phyloP scores from a whole-genome alignment of 805 yeast species.

The Cephaloascus albidus region DNA sequence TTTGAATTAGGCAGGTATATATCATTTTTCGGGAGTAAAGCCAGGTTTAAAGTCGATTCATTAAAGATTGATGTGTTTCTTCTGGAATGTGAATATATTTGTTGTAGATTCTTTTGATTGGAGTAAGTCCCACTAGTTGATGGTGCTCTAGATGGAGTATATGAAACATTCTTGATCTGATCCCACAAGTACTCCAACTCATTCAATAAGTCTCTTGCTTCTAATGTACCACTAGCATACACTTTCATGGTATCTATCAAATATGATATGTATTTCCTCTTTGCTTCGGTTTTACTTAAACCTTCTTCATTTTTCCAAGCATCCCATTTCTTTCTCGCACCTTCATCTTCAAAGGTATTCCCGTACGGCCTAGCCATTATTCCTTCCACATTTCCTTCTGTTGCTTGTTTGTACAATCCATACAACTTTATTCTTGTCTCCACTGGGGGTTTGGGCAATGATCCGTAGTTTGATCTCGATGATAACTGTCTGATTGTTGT shows the following conservation, averaged over 20 bases:
- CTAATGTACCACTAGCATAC: constrained; percentile 59
- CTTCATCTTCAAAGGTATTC: constrained; percentile 48
- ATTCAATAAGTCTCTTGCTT: constrained; percentile 52
- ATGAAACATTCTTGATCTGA: constrained; percentile 45
- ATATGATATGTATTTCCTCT: constrained; percentile 56
- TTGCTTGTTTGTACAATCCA: constrained; percentile 83
- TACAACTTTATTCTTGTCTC: constrained; percentile 59
- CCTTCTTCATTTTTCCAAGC: constrained; percentile 81
- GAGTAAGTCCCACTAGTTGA: constrained; percentile 8
- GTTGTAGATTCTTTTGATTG: constrained; percentile 26
- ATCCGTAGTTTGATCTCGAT: constrained; percentile 1
- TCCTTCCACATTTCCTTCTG: constrained; percentile 74
- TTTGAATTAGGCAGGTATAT: neutral
- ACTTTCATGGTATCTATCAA: constrained; percentile 65
- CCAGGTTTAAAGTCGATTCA: constrained; percentile 15
- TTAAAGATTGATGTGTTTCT: constrained; percentile 24
- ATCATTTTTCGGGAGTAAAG: neutral
- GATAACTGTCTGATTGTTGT: constrained; percentile 2
- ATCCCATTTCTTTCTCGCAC: constrained; percentile 69
- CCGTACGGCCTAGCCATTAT: constrained; percentile 62
- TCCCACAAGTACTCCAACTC: constrained; percentile 73
- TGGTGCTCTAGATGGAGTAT: constrained; percentile 18
- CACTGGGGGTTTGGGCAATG: constrained; percentile 31
- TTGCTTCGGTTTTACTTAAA: constrained; percentile 59
- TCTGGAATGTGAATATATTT: constrained; percentile 33